Conservation (phyloP, 1,284 basidiomycete species). For the Tilletia horrida region DNA sequence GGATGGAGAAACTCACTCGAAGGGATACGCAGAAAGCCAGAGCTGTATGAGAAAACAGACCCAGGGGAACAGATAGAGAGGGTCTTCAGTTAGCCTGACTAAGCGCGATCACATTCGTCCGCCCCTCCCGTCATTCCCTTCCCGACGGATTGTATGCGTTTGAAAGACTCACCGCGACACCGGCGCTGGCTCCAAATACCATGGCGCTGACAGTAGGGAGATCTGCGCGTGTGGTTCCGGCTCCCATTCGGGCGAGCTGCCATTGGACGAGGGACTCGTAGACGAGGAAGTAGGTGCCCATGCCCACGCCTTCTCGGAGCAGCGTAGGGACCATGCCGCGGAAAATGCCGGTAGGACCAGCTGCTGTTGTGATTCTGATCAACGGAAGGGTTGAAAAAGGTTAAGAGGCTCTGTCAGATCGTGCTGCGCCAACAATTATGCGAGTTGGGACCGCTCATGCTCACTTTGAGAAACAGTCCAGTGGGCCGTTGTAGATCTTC, state of each 20-base stretch:
- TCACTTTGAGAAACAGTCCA: slow-evolving; percentile 34
- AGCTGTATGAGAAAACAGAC: slow-evolving; percentile 31
- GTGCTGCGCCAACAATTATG: not conserved
- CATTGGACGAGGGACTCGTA: slow-evolving; percentile 89
- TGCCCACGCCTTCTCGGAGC: slow-evolving; percentile 67
- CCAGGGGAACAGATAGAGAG: slow-evolving; percentile 59
- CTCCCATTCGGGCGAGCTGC: slow-evolving; percentile 60
- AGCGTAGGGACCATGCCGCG: slow-evolving; percentile 90
- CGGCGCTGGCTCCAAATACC: slow-evolving; percentile 46
- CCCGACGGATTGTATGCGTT: slow-evolving; percentile 55
- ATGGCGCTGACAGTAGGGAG: slow-evolving; percentile 41
- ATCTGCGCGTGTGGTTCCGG: slow-evolving; percentile 29
- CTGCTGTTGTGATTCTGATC: slow-evolving; percentile 21
- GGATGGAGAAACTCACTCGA: slow-evolving; percentile 22
- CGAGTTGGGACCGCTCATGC: not conserved
- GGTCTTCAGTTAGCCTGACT: slow-evolving; percentile 76
- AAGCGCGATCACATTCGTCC: too few relatives aligned
- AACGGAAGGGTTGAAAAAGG: not conserved
- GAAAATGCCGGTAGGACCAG: slow-evolving; percentile 78
- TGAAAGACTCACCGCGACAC: slow-evolving; percentile 25
- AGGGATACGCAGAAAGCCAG: slow-evolving; percentile 49
- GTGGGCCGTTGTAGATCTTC: slow-evolving; percentile 55
- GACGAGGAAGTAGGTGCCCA: slow-evolving; percentile 66
- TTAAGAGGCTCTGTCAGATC: slow-evolving; percentile 2
- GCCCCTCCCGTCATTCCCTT: too few relatives aligned